Evolutionary conservation across 2,329 filamentous ascomycete species (phyloP).

Genomic region (Phialophora expanda): DNA sequence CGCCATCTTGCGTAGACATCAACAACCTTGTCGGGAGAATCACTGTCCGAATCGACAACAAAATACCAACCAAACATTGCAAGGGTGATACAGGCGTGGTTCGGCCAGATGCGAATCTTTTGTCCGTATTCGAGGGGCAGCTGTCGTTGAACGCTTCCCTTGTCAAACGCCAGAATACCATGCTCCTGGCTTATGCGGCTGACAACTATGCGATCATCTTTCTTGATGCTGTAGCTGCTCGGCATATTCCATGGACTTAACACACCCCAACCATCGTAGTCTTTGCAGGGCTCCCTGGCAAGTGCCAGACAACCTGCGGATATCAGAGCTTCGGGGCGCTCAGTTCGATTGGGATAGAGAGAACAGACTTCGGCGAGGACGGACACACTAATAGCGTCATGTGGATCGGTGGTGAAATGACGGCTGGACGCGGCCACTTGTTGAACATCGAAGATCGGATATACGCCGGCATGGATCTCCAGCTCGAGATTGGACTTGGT

Average conservation of each 20-base stretch:
- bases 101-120: constrained; percentile 74
- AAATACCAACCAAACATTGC: constrained; percentile 75
- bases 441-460: constrained; percentile 76
- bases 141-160: constrained; percentile 42
- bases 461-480: constrained; percentile 78
- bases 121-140: constrained; percentile 65
- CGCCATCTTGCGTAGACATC: constrained; percentile 76
- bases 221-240: constrained; percentile 46
- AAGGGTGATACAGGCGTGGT: constrained; percentile 79
- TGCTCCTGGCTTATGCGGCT: constrained; percentile 78
- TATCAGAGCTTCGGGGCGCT: constrained; percentile 67
- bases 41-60: constrained; percentile 67
- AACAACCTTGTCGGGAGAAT: constrained; percentile 63
- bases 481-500: constrained; percentile 54
- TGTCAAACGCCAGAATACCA: constrained; percentile 69
- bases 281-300: constrained; percentile 73
- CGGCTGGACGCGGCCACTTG: constrained; percentile 74
- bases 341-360: constrained; percentile 63
- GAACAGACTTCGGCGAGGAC: constrained; percentile 75
- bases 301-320: constrained; percentile 72
- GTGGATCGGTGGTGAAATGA: constrained; percentile 43
- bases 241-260: constrained; percentile 63
- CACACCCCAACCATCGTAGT: constrained; percentile 74
- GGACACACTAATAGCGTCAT: constrained; percentile 66
- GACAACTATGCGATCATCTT: constrained; percentile 67